phyloP scores from a whole-genome alignment of 2,329 filamentous ascomycete genomes.

The Coniella vitis region DNA sequence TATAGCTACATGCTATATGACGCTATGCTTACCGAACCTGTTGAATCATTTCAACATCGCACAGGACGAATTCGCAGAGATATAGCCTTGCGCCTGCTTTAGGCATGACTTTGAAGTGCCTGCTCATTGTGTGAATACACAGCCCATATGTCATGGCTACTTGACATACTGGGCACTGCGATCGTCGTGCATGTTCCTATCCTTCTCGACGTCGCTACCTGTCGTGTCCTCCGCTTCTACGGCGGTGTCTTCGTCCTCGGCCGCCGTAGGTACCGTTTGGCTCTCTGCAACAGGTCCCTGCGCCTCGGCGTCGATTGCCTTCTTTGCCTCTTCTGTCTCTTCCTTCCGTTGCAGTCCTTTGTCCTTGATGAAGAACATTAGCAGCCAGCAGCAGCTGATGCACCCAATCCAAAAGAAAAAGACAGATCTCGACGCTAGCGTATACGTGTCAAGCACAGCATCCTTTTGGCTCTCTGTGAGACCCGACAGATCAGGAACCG shows the following conservation, averaged over 20 bases:
- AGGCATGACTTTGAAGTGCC: no score
- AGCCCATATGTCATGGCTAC: neutral
- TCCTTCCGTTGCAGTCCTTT: conserved; percentile 12
- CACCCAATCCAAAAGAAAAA: conserved; percentile 14
- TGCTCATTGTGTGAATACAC: no score
- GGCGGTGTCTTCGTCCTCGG: neutral
- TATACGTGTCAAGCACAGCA: conserved; percentile 11
- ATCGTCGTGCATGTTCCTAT: neutral
- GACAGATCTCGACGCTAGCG: conserved; percentile 12
- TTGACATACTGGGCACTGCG: neutral
- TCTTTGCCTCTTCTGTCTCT: neutral
- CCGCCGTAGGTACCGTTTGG: neutral
- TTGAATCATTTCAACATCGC: no score
- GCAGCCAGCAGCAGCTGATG: conserved; percentile 6
- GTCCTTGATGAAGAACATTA: conserved; percentile 14
- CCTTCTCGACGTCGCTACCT: neutral
- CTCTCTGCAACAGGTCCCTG: neutral
- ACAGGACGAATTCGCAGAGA: no score
- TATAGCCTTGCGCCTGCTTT: no score
- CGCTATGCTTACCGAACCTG: no score
- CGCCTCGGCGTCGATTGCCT: neutral
- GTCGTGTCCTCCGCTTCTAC: neutral
- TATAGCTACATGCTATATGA: no score
- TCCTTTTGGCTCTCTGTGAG: conserved; percentile 23
- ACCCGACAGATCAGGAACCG: conserved; percentile 25